These are phyloP conservation scores for Debaryomyces tyrocola DNA, from an alignment of 805 yeast genomes.

Conservation along the genomic window DNA sequence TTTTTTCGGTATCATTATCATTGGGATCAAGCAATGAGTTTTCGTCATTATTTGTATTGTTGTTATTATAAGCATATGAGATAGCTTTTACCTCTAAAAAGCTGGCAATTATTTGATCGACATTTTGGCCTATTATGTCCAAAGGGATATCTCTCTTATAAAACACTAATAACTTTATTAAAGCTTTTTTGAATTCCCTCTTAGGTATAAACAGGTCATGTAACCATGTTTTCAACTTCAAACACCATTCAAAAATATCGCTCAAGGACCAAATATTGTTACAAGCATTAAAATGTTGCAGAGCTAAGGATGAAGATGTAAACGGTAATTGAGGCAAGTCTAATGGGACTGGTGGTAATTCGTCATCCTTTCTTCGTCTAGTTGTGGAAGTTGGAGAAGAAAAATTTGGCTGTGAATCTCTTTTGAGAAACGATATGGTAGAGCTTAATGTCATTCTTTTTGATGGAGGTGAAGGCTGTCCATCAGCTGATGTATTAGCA, in stretches of 20 bases:
- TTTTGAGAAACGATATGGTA: slow-evolving; percentile 39
- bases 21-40: background rate
- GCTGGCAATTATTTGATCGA: slow-evolving; percentile 47
- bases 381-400: slow-evolving; percentile 4
- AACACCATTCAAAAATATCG: slow-evolving; percentile 55
- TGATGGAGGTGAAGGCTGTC: slow-evolving; percentile 12
- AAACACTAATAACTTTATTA: slow-evolving; percentile 50
- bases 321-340: slow-evolving; percentile 59
- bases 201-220: slow-evolving; percentile 50
- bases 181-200: slow-evolving; percentile 53
- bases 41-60: background rate
- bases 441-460: slow-evolving; percentile 19
- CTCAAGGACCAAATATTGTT: slow-evolving; percentile 46
- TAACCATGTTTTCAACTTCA: slow-evolving; percentile 51
- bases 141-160: slow-evolving; percentile 50
- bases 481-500: slow-evolving; percentile 3
- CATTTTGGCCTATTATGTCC: slow-evolving; percentile 51
- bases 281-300: slow-evolving; percentile 51
- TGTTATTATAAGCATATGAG: slow-evolving; percentile 19
- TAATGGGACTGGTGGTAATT: slow-evolving; percentile 45
- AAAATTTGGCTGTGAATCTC: slow-evolving; percentile 5
- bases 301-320: slow-evolving; percentile 47
- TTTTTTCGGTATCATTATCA: background rate
- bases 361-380: slow-evolving; percentile 17
- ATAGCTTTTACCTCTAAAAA: slow-evolving; percentile 45